Evolutionary conservation across 805 yeast genomes (phyloP).

Genomic region (Lipomyces spencermartinsiae): DNA sequence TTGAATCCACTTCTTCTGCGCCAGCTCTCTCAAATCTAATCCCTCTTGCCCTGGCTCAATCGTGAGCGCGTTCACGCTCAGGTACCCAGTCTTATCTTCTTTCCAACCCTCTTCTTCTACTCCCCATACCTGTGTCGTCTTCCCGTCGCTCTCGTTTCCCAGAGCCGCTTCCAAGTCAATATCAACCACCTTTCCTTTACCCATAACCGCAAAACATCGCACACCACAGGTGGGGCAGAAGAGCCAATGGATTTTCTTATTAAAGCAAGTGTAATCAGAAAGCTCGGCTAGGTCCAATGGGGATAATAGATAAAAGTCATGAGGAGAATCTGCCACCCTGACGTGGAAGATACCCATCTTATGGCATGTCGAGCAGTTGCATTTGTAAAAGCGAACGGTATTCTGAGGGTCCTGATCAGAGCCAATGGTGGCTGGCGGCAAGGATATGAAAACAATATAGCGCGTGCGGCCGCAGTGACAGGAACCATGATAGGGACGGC

Average conservation of each 20-base stretch:
- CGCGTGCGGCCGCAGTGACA: background rate
- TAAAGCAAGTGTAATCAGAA: background rate
- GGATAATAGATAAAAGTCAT: background rate
- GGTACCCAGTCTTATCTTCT: background rate
- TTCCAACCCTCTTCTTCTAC: background rate
- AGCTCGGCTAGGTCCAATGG: background rate
- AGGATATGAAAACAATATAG: background rate
- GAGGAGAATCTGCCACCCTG: background rate
- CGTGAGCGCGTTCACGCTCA: background rate
- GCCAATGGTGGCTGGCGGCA: background rate
- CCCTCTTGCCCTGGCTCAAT: background rate
- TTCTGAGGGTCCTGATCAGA: background rate
- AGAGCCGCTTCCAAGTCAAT: background rate
- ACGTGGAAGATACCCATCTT: background rate
- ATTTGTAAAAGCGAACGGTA: background rate
- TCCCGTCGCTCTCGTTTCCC: background rate
- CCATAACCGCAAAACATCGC: background rate
- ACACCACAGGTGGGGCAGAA: background rate
- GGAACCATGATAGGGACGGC: background rate
- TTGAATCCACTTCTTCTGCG: background rate
- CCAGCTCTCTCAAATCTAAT: background rate
- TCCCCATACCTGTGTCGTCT: background rate
- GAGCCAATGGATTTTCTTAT: background rate
- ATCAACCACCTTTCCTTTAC: background rate
- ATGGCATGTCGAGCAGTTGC: background rate